Base-by-base conservation (phyloP, 129 eudicot genomes). In the Logfia minima region DNA sequence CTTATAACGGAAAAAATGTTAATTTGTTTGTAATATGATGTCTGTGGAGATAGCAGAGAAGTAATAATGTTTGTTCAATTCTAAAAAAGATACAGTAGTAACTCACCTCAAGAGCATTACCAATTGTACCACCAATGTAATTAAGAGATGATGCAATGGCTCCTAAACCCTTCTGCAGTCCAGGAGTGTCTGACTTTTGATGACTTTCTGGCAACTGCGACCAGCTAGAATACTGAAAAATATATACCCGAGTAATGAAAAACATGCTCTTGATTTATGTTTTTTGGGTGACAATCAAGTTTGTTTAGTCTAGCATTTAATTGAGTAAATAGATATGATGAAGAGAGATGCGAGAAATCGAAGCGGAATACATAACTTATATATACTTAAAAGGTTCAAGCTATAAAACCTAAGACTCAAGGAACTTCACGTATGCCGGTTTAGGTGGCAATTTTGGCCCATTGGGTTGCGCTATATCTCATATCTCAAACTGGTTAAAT, bases 71-170 rank as follows among this genome's bases (percentile, higher is more conserved):
- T 13, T 2, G 6, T 48, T 14, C n/a, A 14, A 48, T 16, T 13
- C n/a, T 14, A 3, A 48, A 13, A 14, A 48, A 0, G 6, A 66
- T 34, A 60, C 24, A 1, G 22, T 35, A 37, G 55, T 74, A 52
- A 41, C 80, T 84, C 80, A 84, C 98, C 90, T 92, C 98, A 23
- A 90, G 81, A 61, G 96, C 91, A 83, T 88, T 88, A 53, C 96
- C 98, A 79, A 89, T 89, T 60, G 84, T 89, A 59, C 90, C 94
- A 52, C 94, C 88, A 26, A 92, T 84, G 75, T 84, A 86, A 74
- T 82, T 92, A 58, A 90, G 82, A 18, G 93, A 89, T 8, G 93
- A 87, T 6, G 96, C 76, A 48, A 92, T 83, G 17, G 89, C 88
- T 76, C 84, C 93, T 76, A 92, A 77, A 29, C 96, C 91, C 87